Conservation (phyloP, 2,329 filamentous ascomycete species). For the Rosellinia necatrix region DNA sequence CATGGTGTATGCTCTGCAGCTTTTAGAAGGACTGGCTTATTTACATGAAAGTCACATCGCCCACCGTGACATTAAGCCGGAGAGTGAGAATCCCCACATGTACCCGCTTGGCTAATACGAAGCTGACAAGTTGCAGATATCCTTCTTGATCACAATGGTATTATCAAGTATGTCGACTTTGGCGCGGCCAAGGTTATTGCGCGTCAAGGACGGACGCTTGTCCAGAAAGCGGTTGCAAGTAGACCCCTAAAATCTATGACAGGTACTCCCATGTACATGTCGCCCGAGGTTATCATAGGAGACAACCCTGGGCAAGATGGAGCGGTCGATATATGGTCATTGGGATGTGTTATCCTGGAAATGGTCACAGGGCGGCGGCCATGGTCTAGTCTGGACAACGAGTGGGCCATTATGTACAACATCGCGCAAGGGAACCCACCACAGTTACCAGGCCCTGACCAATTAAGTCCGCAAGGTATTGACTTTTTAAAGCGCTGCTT, state of each 20-base stretch:
- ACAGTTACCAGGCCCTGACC: constrained; percentile 78
- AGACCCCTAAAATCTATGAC: constrained; percentile 89
- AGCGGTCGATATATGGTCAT: constrained; percentile 92
- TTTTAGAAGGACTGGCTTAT: constrained; percentile 92
- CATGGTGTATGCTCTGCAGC: constrained; percentile 92
- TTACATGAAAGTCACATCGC: constrained; percentile 90
- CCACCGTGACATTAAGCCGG: constrained; percentile 96
- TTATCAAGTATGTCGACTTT: constrained; percentile 99
- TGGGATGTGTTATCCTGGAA: constrained; percentile 95
- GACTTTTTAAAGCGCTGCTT: constrained; percentile 92
- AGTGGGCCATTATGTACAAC: constrained; percentile 99
- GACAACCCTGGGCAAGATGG: constrained; percentile 79
- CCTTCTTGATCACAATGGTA: constrained; percentile 92
- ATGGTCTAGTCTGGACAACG: constrained; percentile 95
- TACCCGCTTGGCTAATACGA: constrained; percentile 17
- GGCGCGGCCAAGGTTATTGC: constrained; percentile 97
- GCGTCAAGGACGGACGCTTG: constrained; percentile 85
- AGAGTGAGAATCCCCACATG: constrained; percentile 66
- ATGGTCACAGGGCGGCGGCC: constrained; percentile 95
- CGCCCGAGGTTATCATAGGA: constrained; percentile 95
- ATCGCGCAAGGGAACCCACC: constrained; percentile 96
- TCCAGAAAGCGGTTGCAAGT: constrained; percentile 63
- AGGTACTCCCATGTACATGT: constrained; percentile 99
- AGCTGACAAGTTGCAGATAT: constrained; percentile 66
- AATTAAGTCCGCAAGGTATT: constrained; percentile 81